phyloP scores from a whole-genome alignment of 129 eudicot species.

The Chrysanthemum makinoi region DNA sequence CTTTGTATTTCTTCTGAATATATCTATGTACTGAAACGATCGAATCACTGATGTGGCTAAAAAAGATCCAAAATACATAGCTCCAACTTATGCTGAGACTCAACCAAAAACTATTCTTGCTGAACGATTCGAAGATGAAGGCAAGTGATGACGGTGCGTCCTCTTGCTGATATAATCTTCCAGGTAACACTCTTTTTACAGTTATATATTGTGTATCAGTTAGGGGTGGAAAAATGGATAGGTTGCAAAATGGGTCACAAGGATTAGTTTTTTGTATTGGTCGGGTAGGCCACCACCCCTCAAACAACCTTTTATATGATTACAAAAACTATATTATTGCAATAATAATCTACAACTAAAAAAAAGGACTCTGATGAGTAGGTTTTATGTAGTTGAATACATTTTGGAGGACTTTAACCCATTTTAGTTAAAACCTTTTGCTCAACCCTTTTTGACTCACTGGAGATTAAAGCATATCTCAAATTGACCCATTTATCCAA shows the following conservation, averaged over 20 bases:
- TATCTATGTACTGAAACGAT: no score
- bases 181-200: conserved; percentile 5
- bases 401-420: not conserved
- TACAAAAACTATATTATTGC: not conserved
- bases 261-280: not conserved
- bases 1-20: no score
- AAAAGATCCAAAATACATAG: conserved; percentile 90
- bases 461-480: not conserved
- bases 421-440: not conserved
- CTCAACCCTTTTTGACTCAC: not conserved
- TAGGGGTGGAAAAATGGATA: not conserved
- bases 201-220: not conserved
- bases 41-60: conserved; percentile 91
- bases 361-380: not conserved
- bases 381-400: not conserved
- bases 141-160: conserved; percentile 33
- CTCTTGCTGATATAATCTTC: conserved; percentile 12
- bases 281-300: not conserved
- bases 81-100: conserved; percentile 94
- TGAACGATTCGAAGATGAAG: conserved; percentile 89
- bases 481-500: not conserved
- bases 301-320: not conserved
- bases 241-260: not conserved
- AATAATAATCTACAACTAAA: not conserved
- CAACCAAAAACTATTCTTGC: conserved; percentile 84